Evolutionary conservation across 2,329 filamentous ascomycete species (phyloP), one percentile per base, ranked within the genome.

Genomic region (Clarireedia monteithiana): DNA sequence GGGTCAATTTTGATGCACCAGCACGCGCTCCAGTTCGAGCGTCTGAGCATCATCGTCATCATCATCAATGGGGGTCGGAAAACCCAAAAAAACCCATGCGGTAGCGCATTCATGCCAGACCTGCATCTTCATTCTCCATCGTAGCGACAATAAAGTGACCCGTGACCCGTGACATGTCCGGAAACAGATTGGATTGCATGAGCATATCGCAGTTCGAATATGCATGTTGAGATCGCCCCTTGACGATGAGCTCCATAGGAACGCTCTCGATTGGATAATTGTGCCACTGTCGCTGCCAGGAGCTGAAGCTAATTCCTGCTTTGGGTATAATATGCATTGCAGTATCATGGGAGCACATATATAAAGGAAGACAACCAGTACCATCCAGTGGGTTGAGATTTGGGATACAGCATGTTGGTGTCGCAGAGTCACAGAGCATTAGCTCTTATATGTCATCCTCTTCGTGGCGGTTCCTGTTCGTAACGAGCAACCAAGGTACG

Each of bases 361-460:
- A 54, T 54, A 54, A 46, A 54, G 27, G 20, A 49, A 27, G 51
- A 23, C 44, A 54, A 14, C 23, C 15, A 49, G 51, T 54, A 24
- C 51, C 51, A 24, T 54, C 30, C 51, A 42, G 51, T 54, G 42
- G 44, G 51, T 54, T 48, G 51, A 54, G 51, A 27, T 45, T 39
- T 30, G 44, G 38, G 44, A 44, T 40, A 49, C 34, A 40, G 44
- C 51, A 49, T 49, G 14, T 24, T 26, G 34, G 23, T 48, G 51
- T 53, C 36, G 44, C 30, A 53, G 44, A 40, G 51, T 53, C 47
- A 30, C 30, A 53, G 44, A 40, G 48, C 39, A 42, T 42, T 42
- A 42, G 20, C n/a, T 42, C 39, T 53, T 44, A 53, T 48, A 39
- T 53, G 27, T 48, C 42, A 45, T 45, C 3, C 34, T 15, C 44